Evolutionary conservation across 1,284 basidiomycete species (phyloP).

Genomic region (Ustilago hordei): DNA sequence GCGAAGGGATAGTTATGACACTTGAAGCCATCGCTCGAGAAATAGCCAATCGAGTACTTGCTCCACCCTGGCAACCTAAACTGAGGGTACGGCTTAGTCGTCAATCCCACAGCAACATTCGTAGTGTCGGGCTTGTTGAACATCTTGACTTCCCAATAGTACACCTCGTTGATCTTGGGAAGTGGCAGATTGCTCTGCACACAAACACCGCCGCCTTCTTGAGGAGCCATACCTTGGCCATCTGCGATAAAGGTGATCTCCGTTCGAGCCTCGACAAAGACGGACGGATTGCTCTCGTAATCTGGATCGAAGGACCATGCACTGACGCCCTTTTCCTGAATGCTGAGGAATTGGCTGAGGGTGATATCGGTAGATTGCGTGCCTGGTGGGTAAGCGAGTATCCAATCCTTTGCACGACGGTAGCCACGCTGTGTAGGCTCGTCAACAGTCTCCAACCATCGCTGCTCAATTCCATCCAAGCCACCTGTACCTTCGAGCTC

Average conservation of each 20-base stretch:
- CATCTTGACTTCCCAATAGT: slow-evolving; percentile 70
- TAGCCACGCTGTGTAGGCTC: slow-evolving; percentile 81
- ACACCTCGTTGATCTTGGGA: slow-evolving; percentile 69
- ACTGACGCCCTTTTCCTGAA: slow-evolving; percentile 69
- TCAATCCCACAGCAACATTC: slow-evolving; percentile 64
- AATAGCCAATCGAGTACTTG: slow-evolving; percentile 93
- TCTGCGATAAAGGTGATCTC: slow-evolving; percentile 69
- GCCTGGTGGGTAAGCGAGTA: slow-evolving; percentile 40
- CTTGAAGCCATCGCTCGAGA: slow-evolving; percentile 91
- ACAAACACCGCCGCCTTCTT: slow-evolving; percentile 67
- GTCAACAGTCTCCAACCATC: slow-evolving; percentile 88
- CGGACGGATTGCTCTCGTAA: slow-evolving; percentile 67
- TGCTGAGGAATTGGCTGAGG: slow-evolving; percentile 67
- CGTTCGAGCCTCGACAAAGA: slow-evolving; percentile 66
- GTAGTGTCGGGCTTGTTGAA: slow-evolving; percentile 68
- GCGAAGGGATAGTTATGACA: slow-evolving; percentile 98
- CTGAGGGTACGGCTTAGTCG: slow-evolving; percentile 68
- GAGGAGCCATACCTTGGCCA: slow-evolving; percentile 67
- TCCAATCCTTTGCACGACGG: slow-evolving; percentile 85
- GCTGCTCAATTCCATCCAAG: slow-evolving; percentile 86
- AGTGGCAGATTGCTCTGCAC: slow-evolving; percentile 68
- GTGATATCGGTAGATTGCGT: slow-evolving; percentile 68
- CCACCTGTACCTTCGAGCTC: slow-evolving; percentile 84
- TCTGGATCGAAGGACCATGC: slow-evolving; percentile 69
- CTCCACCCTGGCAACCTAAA: slow-evolving; percentile 76